Percentiles rank a stretch among this genome's conserved stretches.
Evolutionary conservation across 768 basidiomycete genomes (phyloP).

Genomic region (Xerocomus spinulosus): DNA sequence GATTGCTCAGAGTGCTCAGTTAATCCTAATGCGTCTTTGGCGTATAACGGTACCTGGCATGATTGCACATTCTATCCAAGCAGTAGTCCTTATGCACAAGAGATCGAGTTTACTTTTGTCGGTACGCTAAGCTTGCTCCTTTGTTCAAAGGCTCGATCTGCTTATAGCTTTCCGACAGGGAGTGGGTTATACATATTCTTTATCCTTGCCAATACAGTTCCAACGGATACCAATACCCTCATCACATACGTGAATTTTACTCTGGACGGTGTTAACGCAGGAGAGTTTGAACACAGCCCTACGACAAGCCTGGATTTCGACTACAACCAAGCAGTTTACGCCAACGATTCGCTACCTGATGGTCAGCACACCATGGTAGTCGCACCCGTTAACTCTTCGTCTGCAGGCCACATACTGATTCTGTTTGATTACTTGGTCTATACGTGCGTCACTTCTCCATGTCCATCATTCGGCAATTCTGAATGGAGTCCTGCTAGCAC

Average conservation of each 20-base stretch:
- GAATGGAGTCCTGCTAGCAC: background rate
- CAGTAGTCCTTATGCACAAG: background rate
- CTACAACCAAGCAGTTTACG: constrained; percentile 13
- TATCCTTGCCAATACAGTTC: constrained; percentile 2
- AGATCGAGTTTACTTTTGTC: constrained; percentile 7
- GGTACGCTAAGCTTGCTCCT: constrained; percentile 7
- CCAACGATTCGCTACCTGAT: background rate
- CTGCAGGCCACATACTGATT: no score
- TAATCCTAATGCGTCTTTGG: background rate
- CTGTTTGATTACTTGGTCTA: constrained; percentile 19
- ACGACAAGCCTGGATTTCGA: background rate
- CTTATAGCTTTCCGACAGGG: no score
- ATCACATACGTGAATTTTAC: constrained; percentile 9
- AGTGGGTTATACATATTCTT: constrained; percentile 17
- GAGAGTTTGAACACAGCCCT: background rate
- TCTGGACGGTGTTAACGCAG: background rate
- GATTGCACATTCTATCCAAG: background rate
- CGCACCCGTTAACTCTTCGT: no score
- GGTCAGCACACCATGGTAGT: constrained; percentile 6
- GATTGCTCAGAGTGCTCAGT: background rate
- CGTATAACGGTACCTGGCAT: constrained; percentile 19
- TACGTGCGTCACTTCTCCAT: constrained; percentile 3
- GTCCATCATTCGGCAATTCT: no score
- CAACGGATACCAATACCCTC: background rate
- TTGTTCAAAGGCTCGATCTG: no score